These are phyloP conservation scores for Juglanconis sp. DNA, from an alignment of 2,329 filamentous ascomycete genomes.

Conservation along the genomic window DNA sequence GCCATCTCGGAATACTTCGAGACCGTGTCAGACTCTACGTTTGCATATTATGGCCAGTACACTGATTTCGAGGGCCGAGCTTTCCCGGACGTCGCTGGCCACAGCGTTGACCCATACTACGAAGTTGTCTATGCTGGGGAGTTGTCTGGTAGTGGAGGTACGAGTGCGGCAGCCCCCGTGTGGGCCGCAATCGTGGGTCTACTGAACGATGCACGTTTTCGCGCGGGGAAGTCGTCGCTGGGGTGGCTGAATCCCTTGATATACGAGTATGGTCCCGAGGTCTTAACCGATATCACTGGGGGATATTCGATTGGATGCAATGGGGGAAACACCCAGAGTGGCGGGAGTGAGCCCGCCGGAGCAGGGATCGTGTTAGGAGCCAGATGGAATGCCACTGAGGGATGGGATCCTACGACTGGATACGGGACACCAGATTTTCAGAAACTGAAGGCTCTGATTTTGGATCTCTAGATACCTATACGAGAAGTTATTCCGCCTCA, in stretches of 20 bases:
- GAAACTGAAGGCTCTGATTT: conserved; percentile 5
- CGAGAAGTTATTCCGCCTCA: too few relatives aligned
- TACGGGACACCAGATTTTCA: conserved; percentile 9
- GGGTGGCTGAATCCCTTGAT: conserved; percentile 38
- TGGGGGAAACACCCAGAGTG: conserved; percentile 3
- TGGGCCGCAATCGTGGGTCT: conserved; percentile 51
- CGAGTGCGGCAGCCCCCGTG: conserved; percentile 46
- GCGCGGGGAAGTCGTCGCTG: conserved; percentile 36
- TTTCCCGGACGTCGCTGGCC: conserved; percentile 24
- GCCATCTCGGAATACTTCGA: conserved; percentile 43
- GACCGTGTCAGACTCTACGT: conserved; percentile 33
- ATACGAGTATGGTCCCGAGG: conserved; percentile 15
- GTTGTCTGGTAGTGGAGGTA: not conserved
- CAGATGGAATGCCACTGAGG: conserved; percentile 7
- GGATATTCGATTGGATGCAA: conserved; percentile 11
- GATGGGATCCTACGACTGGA: conserved; percentile 7
- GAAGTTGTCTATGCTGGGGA: conserved; percentile 8
- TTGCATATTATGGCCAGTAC: conserved; percentile 36
- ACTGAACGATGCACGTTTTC: conserved; percentile 48
- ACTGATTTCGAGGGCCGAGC: conserved; percentile 27
- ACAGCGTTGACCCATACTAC: conserved; percentile 34
- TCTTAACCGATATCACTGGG: conserved; percentile 21
- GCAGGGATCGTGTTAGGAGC: conserved; percentile 1
- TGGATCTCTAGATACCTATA: not conserved
- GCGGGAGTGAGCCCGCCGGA: not conserved